Conservation (phyloP, 257 asterid species). For the Pogostemon cablin region DNA sequence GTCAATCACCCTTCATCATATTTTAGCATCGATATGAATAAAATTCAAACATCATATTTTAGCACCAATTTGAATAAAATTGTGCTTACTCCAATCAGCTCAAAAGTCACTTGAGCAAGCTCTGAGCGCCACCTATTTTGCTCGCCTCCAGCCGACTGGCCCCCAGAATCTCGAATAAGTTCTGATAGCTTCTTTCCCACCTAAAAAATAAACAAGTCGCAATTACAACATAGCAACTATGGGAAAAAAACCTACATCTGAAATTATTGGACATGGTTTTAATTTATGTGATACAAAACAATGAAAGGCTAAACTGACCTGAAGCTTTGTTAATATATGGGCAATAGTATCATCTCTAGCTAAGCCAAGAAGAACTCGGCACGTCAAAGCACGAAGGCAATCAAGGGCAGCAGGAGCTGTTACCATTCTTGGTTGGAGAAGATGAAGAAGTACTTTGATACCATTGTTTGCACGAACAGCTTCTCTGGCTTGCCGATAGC, state of each 20-base stretch:
- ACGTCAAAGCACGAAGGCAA: slow-evolving; percentile 97
- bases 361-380: slow-evolving; percentile 98
- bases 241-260: background rate
- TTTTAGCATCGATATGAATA: slow-evolving; percentile 20
- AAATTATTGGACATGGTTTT: background rate
- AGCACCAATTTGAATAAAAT: slow-evolving; percentile 12
- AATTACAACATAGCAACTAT: slow-evolving; percentile 18
- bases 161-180: slow-evolving; percentile 94
- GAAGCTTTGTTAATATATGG: slow-evolving; percentile 95
- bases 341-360: slow-evolving; percentile 99
- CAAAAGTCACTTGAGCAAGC: slow-evolving; percentile 90
- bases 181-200: slow-evolving; percentile 90
- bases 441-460: slow-evolving; percentile 96
- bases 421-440: slow-evolving; percentile 90
- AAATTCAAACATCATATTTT: background rate
- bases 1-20: background rate
- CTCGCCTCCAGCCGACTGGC: slow-evolving; percentile 79
- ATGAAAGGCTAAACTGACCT: slow-evolving; percentile 52
- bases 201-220: slow-evolving; percentile 44
- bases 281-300: slow-evolving; percentile 16
- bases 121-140: slow-evolving; percentile 95
- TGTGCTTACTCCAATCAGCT: slow-evolving; percentile 85
- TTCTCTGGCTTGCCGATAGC: slow-evolving; percentile 93
- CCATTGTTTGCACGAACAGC: slow-evolving; percentile 98
- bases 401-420: slow-evolving; percentile 97